Conservation (phyloP, 495 filamentous ascomycete species). For the Penicillium turbatum region DNA sequence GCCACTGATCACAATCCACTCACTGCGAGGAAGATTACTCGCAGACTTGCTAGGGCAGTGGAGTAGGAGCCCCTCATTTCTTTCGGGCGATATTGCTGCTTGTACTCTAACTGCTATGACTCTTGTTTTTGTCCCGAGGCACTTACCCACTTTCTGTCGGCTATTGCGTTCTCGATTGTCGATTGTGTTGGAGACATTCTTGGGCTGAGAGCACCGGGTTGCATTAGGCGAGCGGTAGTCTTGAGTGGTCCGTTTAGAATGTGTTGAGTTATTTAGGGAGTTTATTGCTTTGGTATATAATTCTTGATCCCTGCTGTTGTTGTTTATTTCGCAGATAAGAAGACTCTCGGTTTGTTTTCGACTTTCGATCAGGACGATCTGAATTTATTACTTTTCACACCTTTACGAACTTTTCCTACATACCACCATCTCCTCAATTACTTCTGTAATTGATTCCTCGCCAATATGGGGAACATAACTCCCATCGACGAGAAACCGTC, state of each 20-base stretch:
- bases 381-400: background rate
- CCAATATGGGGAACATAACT: background rate
- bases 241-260: background rate
- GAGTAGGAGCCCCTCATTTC: slow-evolving; percentile 1
- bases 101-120: background rate
- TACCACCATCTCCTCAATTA: background rate
- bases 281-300: background rate
- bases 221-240: background rate
- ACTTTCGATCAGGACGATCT: background rate
- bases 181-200: background rate
- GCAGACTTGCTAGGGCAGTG: background rate
- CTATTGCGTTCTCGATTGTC: slow-evolving; percentile 5
- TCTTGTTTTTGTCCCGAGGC: slow-evolving; percentile 14
- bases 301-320: background rate
- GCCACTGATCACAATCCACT: background rate
- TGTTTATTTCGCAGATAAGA: background rate
- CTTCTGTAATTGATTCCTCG: background rate
- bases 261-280: background rate
- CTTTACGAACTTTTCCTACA: background rate
- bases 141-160: slow-evolving; percentile 14
- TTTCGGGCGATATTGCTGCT: slow-evolving; percentile 3
- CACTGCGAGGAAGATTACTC: background rate
- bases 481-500: slow-evolving; percentile 24
- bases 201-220: background rate
- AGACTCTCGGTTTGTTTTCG: background rate